These are phyloP conservation scores for Salvia hispanica DNA, from an alignment of 257 asterid species.

Conservation along the genomic window DNA sequence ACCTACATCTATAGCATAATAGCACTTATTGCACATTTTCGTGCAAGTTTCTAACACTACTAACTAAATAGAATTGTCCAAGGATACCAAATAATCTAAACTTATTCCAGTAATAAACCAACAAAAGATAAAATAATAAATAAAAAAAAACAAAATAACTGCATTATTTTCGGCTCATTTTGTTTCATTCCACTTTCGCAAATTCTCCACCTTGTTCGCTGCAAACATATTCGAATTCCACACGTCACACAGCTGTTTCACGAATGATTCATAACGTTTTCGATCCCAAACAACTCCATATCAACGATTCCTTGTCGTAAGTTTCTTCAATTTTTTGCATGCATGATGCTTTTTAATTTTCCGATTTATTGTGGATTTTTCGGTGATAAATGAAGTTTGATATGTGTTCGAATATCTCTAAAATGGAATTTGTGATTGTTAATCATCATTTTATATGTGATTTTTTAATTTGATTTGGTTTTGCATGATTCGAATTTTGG, in stretches of 20 bases:
- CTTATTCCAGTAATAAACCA: background rate
- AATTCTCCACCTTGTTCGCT: slow-evolving; percentile 42
- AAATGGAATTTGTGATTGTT: background rate
- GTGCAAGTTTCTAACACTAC: slow-evolving; percentile 13
- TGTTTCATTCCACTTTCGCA: slow-evolving; percentile 38
- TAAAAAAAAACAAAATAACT: background rate
- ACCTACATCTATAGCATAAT: background rate
- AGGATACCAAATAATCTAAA: background rate
- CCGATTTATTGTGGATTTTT: slow-evolving; percentile 17
- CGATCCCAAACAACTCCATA: slow-evolving; percentile 26
- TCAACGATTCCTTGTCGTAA: slow-evolving; percentile 26
- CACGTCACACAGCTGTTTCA: slow-evolving; percentile 24
- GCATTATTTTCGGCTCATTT: slow-evolving; percentile 22
- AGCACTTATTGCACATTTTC: background rate
- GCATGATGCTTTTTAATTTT: slow-evolving; percentile 27
- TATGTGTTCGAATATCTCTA: background rate
- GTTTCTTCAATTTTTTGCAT: slow-evolving; percentile 29
- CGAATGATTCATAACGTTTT: slow-evolving; percentile 19
- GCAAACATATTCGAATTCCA: slow-evolving; percentile 24
- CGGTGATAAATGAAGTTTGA: background rate
- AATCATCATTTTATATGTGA: background rate
- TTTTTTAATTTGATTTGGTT: slow-evolving; percentile 13
- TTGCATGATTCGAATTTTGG: background rate
- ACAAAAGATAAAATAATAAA: too few species aligned
- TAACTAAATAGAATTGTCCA: background rate